Evolutionary conservation across 352 stramenopile genomes (phyloP).

Genomic region (Bremia lactucae): DNA sequence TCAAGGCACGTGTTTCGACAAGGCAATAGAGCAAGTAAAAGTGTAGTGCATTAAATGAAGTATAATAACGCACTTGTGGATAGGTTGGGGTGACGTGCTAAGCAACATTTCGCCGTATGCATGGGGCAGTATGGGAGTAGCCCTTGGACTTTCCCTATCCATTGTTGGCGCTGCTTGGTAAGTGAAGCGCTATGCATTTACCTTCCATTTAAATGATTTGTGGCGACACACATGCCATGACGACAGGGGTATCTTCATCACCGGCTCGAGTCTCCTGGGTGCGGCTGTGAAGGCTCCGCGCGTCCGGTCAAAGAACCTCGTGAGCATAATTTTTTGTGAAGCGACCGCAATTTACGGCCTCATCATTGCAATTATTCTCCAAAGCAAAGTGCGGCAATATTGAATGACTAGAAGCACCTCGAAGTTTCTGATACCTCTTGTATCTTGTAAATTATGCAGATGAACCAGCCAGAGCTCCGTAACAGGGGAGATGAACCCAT

Average conservation of each 20-base stretch:
- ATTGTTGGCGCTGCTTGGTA: conserved; percentile 95
- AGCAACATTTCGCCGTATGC: conserved; percentile 98
- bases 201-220: too few relatives aligned
- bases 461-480: conserved; percentile 64
- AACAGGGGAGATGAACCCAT: conserved; percentile 53
- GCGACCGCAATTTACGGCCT: conserved; percentile 99
- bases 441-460: conserved; percentile 20
- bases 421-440: neutral
- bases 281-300: conserved; percentile 97
- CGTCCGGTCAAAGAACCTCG: conserved; percentile 98
- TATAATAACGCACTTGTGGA: neutral
- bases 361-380: conserved; percentile 99
- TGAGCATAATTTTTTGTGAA: conserved; percentile 99
- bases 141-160: conserved; percentile 92
- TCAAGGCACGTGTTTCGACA: conserved; percentile 51
- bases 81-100: conserved; percentile 91
- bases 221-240: too few relatives aligned
- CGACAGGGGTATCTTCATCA: conserved; percentile 84
- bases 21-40: neutral
- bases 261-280: conserved; percentile 93
- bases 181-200: conserved; percentile 5
- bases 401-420: neutral
- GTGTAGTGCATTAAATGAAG: neutral
- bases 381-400: conserved; percentile 86
- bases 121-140: conserved; percentile 96